Evolutionary conservation across 1,284 basidiomycete species (phyloP).

Genomic region (Ustilago xerochloae): DNA sequence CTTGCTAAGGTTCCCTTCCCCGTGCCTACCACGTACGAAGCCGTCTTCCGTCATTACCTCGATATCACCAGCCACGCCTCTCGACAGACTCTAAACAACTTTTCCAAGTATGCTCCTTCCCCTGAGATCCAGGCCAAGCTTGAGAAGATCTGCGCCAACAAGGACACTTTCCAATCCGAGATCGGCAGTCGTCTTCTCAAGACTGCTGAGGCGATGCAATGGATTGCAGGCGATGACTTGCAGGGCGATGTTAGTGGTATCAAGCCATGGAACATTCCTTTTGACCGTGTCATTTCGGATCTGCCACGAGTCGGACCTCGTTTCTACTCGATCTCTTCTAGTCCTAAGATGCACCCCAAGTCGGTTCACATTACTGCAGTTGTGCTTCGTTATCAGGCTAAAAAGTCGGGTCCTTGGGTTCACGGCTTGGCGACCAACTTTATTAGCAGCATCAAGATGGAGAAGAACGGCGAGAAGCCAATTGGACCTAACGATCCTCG

Average conservation of each 20-base stretch:
- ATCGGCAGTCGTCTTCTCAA: conserved; percentile 86
- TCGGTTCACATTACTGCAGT: conserved; percentile 94
- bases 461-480: conserved; percentile 71
- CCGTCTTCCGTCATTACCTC: conserved; percentile 95
- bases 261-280: conserved; percentile 90
- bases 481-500: conserved; percentile 61
- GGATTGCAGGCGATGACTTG: conserved; percentile 83
- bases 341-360: conserved; percentile 87
- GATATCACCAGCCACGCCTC: conserved; percentile 92
- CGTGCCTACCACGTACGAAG: conserved; percentile 91
- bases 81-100: conserved; percentile 87
- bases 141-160: conserved; percentile 83
- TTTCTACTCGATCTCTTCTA: conserved; percentile 98
- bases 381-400: conserved; percentile 71
- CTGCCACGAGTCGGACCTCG: conserved; percentile 93
- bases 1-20: conserved; percentile 99
- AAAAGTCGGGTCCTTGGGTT: conserved; percentile 44
- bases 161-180: conserved; percentile 82
- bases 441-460: conserved; percentile 73
- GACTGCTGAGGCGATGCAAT: conserved; percentile 88
- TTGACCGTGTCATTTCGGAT: conserved; percentile 93
- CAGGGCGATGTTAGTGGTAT: conserved; percentile 74
- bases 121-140: conserved; percentile 80
- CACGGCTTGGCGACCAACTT: conserved; percentile 67
- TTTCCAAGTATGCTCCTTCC: conserved; percentile 88